A percentile compares a stretch with the other conserved stretches of the same genome.
phyloP scores from a whole-genome alignment of 331 rosid species.

The Telfairia occidentalis region DNA sequence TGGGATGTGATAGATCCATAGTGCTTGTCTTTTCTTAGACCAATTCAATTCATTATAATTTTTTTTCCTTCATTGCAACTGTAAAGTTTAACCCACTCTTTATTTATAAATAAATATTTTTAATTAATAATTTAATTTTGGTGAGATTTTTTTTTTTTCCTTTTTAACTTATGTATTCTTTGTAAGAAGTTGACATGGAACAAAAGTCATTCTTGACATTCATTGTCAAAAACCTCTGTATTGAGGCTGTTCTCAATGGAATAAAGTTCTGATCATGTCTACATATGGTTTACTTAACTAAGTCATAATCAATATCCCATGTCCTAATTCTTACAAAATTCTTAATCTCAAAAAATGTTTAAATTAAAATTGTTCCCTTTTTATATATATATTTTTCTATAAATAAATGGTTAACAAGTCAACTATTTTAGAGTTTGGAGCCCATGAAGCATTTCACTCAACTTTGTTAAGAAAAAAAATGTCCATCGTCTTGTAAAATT shows the following conservation, averaged over 20 bases:
- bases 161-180: not conserved
- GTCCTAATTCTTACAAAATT: not conserved
- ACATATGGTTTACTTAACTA: not conserved
- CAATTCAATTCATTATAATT: not conserved
- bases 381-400: not conserved
- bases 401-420: too few species aligned
- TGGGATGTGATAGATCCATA: slow-evolving; percentile 10
- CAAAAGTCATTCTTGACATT: not conserved
- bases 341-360: not conserved
- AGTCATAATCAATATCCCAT: not conserved
- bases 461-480: too few species aligned
- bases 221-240: slow-evolving; percentile 11
- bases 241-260: slow-evolving; percentile 3
- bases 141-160: not conserved
- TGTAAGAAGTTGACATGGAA: not conserved
- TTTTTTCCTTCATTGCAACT: not conserved
- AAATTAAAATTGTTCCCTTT: not conserved
- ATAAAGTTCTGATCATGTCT: not conserved
- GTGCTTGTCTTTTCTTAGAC: slow-evolving; percentile 3
- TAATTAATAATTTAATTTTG: not conserved
- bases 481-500: too few species aligned
- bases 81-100: not conserved
- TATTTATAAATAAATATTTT: too few species aligned
- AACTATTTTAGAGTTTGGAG: too few species aligned
- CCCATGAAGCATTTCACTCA: too few species aligned